These are phyloP conservation scores for Keithomyces neogunnii DNA, from an alignment of 2,329 filamentous ascomycete species.

Conservation along the genomic window DNA sequence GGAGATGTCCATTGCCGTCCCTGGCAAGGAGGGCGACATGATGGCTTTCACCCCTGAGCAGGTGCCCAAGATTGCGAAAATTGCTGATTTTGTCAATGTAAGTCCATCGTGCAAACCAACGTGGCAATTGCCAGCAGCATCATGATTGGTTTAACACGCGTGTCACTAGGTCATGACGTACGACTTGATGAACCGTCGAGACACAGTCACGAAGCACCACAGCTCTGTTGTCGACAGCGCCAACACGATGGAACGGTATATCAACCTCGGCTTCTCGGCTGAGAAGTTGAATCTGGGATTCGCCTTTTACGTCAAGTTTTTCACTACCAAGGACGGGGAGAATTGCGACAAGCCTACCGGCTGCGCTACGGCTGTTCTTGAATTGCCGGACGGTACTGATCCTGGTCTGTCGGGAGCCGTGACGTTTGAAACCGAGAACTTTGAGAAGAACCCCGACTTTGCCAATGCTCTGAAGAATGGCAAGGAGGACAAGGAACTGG, in stretches of 20 bases:
- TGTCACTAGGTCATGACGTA: constrained; percentile 54
- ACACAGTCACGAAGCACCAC: constrained; percentile 57
- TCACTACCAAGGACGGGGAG: constrained; percentile 32
- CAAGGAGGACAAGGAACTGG: constrained; percentile 35
- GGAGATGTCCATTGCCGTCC: constrained; percentile 58
- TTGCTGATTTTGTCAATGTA: constrained; percentile 57
- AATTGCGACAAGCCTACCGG: constrained; percentile 42
- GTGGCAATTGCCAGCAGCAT: neutral
- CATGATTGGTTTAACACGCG: neutral
- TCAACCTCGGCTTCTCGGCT: constrained; percentile 44
- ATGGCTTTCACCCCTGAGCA: constrained; percentile 53
- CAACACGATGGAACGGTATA: constrained; percentile 49
- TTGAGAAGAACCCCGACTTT: constrained; percentile 23
- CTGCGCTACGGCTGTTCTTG: constrained; percentile 50
- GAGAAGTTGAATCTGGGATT: constrained; percentile 57
- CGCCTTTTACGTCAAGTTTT: constrained; percentile 63
- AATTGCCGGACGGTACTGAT: constrained; percentile 52
- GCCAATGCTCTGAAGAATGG: constrained; percentile 30
- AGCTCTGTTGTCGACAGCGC: constrained; percentile 47
- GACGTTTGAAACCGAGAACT: constrained; percentile 30
- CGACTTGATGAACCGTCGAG: constrained; percentile 66
- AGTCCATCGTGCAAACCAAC: neutral
- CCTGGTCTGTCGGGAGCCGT: constrained; percentile 37
- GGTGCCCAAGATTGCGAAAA: constrained; percentile 48
- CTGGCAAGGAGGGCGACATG: constrained; percentile 55